These are phyloP conservation scores for Pseudocercospora fijiensis DNA, from an alignment of 2,329 filamentous ascomycete species.

Conservation along the genomic window DNA sequence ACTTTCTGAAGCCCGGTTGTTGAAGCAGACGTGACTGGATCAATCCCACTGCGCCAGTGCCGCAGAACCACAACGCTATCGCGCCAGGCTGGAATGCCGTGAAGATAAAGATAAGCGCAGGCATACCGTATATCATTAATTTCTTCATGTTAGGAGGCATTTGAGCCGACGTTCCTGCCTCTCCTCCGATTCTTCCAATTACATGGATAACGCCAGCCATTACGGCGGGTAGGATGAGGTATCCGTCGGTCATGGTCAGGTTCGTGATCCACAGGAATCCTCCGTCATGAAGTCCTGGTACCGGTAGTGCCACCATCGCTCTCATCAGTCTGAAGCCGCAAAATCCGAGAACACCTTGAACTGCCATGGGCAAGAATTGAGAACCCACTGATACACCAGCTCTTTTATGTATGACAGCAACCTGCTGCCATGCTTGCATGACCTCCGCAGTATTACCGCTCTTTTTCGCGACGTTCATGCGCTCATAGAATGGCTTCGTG, in stretches of 20 bases:
- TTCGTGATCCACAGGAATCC: constrained; percentile 77
- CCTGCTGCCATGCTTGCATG: constrained; percentile 49
- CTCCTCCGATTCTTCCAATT: constrained; percentile 48
- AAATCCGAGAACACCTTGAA: constrained; percentile 69
- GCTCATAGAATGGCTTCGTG: constrained; percentile 56
- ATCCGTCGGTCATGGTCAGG: constrained; percentile 73
- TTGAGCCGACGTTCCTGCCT: constrained; percentile 42
- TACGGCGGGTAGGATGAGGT: constrained; percentile 65
- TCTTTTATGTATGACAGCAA: constrained; percentile 53
- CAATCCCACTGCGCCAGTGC: constrained; percentile 44
- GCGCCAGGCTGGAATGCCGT: constrained; percentile 57
- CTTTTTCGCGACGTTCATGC: constrained; percentile 50
- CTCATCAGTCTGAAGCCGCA: constrained; percentile 77
- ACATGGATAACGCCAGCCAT: constrained; percentile 38
- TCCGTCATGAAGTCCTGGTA: constrained; percentile 72
- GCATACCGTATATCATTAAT: constrained; percentile 51
- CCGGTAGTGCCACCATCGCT: constrained; percentile 73
- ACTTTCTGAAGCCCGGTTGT: constrained; percentile 38
- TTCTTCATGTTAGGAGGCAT: constrained; percentile 40
- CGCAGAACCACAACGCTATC: constrained; percentile 64
- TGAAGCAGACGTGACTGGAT: constrained; percentile 43
- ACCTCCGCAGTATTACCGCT: constrained; percentile 50
- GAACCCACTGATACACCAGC: constrained; percentile 56
- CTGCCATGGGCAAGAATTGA: constrained; percentile 56
- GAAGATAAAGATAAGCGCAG: constrained; percentile 54